Percentiles rank a stretch among this genome's conserved stretches.
These are phyloP conservation scores for Pythium rhizo-oryzae DNA, from an alignment of 352 stramenopile genomes.

Conservation along the genomic window DNA sequence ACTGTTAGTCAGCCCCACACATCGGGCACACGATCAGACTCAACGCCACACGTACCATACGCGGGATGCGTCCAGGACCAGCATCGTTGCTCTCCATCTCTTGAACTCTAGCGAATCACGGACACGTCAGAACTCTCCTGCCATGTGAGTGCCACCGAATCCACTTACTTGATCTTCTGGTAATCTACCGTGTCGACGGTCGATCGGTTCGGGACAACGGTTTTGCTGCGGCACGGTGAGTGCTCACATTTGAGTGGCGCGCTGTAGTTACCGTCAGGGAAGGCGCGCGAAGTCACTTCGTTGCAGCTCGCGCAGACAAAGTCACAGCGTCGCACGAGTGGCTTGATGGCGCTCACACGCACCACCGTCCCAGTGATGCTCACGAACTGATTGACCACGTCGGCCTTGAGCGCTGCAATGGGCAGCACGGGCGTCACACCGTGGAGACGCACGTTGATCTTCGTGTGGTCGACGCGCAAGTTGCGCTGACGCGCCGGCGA, in stretches of 20 bases:
- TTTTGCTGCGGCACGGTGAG: constrained; percentile 42
- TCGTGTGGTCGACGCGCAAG: constrained; percentile 34
- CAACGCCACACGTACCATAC: constrained; percentile 35
- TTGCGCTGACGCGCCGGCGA: constrained; percentile 30
- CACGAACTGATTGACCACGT: constrained; percentile 57
- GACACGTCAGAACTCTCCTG: not conserved
- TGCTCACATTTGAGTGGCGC: constrained; percentile 49
- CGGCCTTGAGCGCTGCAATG: constrained; percentile 53
- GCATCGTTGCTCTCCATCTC: constrained; percentile 87
- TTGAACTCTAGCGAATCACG: constrained; percentile 44
- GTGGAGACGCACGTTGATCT: constrained; percentile 47
- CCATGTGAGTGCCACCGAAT: no score
- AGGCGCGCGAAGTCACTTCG: constrained; percentile 40
- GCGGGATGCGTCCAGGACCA: constrained; percentile 70
- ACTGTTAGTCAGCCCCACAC: no score
- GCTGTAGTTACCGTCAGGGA: constrained; percentile 64
- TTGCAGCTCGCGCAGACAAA: constrained; percentile 66
- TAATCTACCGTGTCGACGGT: constrained; percentile 79
- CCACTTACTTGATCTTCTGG: constrained; percentile 45
- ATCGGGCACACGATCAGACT: no score
- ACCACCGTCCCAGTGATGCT: constrained; percentile 51
- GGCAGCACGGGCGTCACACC: constrained; percentile 46
- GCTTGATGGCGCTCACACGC: constrained; percentile 63
- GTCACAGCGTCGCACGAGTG: constrained; percentile 57
- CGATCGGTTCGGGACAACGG: constrained; percentile 58